Conservation (phyloP, 2,329 filamentous ascomycete species). For the Ophiostoma perfectum region DNA sequence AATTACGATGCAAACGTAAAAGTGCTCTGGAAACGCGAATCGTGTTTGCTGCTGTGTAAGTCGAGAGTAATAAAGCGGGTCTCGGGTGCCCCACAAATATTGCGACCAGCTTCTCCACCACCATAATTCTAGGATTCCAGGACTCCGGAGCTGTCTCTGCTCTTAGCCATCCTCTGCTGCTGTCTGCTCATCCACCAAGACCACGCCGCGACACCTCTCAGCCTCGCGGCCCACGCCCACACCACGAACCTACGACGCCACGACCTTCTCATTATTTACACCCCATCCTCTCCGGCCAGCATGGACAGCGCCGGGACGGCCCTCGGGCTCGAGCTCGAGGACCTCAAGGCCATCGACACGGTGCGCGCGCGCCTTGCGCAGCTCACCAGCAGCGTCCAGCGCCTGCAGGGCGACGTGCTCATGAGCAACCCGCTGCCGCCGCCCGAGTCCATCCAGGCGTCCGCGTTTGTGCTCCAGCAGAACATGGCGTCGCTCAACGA, state of each 20-base stretch:
- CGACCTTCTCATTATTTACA: background rate
- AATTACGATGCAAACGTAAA: background rate
- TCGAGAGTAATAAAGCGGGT: background rate
- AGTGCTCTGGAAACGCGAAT: too few species aligned
- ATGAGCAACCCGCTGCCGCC: conserved; percentile 61
- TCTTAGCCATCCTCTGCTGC: too few species aligned
- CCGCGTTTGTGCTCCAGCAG: conserved; percentile 63
- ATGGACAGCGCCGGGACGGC: conserved; percentile 31
- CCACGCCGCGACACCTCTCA: background rate
- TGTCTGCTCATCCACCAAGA: background rate
- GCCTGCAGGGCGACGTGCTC: conserved; percentile 56
- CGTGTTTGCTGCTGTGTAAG: too few species aligned
- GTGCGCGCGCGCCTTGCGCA: conserved; percentile 63
- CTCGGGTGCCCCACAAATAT: background rate
- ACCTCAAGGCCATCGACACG: conserved; percentile 65
- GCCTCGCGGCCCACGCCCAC: background rate
- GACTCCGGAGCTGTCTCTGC: too few species aligned
- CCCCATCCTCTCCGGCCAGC: background rate
- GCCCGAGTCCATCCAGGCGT: conserved; percentile 67
- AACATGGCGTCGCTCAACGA: conserved; percentile 64
- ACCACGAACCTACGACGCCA: background rate
- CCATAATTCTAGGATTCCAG: background rate
- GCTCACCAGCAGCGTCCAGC: conserved; percentile 62
- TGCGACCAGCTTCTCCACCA: background rate
- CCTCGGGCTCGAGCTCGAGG: conserved; percentile 51